Percentiles rank a stretch among this genome's conserved stretches.
Evolutionary conservation across 805 yeast species (phyloP).

Genomic region (Zygoascus biomembranicola): DNA sequence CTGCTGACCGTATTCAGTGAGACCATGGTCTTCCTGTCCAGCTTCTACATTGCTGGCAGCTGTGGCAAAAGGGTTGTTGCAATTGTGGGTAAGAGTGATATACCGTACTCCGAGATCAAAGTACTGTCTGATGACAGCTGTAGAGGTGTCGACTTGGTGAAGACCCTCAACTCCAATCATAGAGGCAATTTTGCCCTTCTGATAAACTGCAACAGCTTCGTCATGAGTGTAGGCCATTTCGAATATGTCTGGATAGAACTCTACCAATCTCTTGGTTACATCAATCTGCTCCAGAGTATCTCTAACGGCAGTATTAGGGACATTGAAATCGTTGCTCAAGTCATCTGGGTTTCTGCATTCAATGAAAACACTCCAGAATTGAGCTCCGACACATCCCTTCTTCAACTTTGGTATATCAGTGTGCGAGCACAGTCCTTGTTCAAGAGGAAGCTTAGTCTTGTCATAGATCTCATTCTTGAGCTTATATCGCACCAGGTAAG

Average conservation of each 20-base stretch:
- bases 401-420: conserved; percentile 38
- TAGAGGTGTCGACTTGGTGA: conserved; percentile 43
- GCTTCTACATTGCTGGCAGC: conserved; percentile 42
- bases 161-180: conserved; percentile 48
- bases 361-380: conserved; percentile 43
- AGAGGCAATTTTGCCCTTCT: conserved; percentile 33
- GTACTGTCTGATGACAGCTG: conserved; percentile 42
- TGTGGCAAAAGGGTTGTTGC: conserved; percentile 51
- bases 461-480: conserved; percentile 37
- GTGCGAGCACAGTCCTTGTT: conserved; percentile 33
- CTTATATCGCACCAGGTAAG: conserved; percentile 40
- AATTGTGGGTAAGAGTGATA: conserved; percentile 46
- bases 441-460: conserved; percentile 32
- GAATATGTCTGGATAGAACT: conserved; percentile 33
- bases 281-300: conserved; percentile 50
- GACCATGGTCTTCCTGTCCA: conserved; percentile 39
- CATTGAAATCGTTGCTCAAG: conserved; percentile 35
- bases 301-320: conserved; percentile 37
- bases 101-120: conserved; percentile 46
- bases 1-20: conserved; percentile 34
- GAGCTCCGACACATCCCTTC: conserved; percentile 41
- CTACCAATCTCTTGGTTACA: conserved; percentile 38
- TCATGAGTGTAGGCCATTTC: conserved; percentile 35
- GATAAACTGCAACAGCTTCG: conserved; percentile 34
- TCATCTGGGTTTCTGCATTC: conserved; percentile 28